phyloP scores from a whole-genome alignment of 805 yeast species.

The Yamadazyma paraphyllophila region DNA sequence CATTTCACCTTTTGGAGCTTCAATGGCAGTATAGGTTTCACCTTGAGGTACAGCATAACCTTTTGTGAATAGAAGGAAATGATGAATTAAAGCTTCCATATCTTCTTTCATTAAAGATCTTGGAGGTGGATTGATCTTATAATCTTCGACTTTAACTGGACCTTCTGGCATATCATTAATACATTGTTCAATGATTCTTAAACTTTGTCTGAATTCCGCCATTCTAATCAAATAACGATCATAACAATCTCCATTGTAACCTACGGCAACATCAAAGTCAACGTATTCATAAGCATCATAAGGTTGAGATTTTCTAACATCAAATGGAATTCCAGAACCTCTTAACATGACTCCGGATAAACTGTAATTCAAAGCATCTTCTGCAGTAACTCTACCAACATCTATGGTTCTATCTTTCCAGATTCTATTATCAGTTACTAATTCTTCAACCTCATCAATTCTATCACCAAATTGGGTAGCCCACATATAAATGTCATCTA shows the following conservation, averaged over 20 bases:
- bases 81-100: slow-evolving; percentile 90
- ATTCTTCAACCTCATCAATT: slow-evolving; percentile 85
- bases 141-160: slow-evolving; percentile 87
- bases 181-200: slow-evolving; percentile 87
- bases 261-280: slow-evolving; percentile 86
- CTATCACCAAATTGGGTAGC: slow-evolving; percentile 94
- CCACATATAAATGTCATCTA: slow-evolving; percentile 94
- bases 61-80: slow-evolving; percentile 82
- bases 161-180: slow-evolving; percentile 90
- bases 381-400: slow-evolving; percentile 79
- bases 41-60: slow-evolving; percentile 89
- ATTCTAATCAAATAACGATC: slow-evolving; percentile 86
- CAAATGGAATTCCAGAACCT: slow-evolving; percentile 87
- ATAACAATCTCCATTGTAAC: slow-evolving; percentile 85
- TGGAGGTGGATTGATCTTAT: slow-evolving; percentile 80
- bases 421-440: slow-evolving; percentile 85
- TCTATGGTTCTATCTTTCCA: slow-evolving; percentile 86
- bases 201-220: slow-evolving; percentile 89
- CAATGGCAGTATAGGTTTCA: slow-evolving; percentile 87
- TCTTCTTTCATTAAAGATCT: slow-evolving; percentile 82
- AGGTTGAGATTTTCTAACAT: slow-evolving; percentile 81
- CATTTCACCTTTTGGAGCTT: slow-evolving; percentile 96
- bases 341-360: slow-evolving; percentile 87
- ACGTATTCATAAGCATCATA: slow-evolving; percentile 86
- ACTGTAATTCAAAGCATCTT: slow-evolving; percentile 79